Percentiles rank a stretch among this genome's conserved stretches.
phyloP scores from a whole-genome alignment of 2,329 filamentous ascomycete genomes.

The Aspergillus pseudoglaucus region DNA sequence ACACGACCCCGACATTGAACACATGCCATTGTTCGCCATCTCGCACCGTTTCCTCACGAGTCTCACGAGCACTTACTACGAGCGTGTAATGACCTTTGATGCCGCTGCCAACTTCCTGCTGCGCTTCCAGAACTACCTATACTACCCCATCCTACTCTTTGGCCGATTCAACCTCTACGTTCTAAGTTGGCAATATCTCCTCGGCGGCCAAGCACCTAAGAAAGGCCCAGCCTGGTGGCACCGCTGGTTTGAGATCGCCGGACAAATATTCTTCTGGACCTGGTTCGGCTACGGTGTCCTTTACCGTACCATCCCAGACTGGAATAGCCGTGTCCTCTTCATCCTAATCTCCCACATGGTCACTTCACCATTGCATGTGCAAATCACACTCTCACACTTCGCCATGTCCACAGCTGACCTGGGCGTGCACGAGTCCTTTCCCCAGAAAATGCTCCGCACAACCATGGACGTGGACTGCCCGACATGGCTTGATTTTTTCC shows the following conservation, averaged over 20 bases:
- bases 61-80: conserved; percentile 75
- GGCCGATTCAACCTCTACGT: conserved; percentile 84
- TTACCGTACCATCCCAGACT: conserved; percentile 65
- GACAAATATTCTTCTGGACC: conserved; percentile 74
- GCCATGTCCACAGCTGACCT: conserved; percentile 88
- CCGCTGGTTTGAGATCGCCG: conserved; percentile 68
- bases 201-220: conserved; percentile 62
- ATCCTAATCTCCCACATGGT: conserved; percentile 74
- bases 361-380: conserved; percentile 75
- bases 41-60: conserved; percentile 71
- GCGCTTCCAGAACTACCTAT: conserved; percentile 70
- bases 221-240: conserved; percentile 79
- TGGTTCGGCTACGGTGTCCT: conserved; percentile 81
- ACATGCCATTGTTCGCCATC: conserved; percentile 82
- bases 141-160: conserved; percentile 73
- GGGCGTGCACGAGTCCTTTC: conserved; percentile 76
- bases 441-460: conserved; percentile 83
- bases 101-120: conserved; percentile 63
- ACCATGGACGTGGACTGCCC: conserved; percentile 93
- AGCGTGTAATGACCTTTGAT: conserved; percentile 72
- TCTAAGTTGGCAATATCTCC: conserved; percentile 71
- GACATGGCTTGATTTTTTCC: conserved; percentile 80
- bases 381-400: conserved; percentile 88
- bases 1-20: conserved; percentile 91
- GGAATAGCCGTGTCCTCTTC: conserved; percentile 64